These are phyloP conservation scores for Prunus fruticosa DNA, from an alignment of 306 rosid species.

Conservation along the genomic window DNA sequence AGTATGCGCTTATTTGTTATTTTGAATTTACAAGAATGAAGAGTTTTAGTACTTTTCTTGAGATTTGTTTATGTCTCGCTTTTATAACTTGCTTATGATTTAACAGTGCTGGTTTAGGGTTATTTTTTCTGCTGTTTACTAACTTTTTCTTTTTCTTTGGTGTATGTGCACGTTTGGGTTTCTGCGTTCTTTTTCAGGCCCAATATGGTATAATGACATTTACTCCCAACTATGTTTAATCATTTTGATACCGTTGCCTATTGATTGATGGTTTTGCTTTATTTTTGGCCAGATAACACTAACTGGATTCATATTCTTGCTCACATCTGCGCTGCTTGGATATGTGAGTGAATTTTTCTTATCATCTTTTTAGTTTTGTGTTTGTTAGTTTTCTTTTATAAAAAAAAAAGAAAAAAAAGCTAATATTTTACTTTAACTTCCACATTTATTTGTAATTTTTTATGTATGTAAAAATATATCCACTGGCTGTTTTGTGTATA, in stretches of 20 bases:
- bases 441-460: not conserved
- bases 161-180: slow-evolving; percentile 20
- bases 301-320: slow-evolving; percentile 73
- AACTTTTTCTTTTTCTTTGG: slow-evolving; percentile 35
- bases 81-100: not conserved
- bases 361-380: not conserved
- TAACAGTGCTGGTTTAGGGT: not conserved
- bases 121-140: slow-evolving; percentile 28
- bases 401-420: not conserved
- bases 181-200: slow-evolving; percentile 56
- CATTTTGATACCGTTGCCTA: slow-evolving; percentile 18
- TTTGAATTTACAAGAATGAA: not conserved
- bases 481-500: not conserved
- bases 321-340: slow-evolving; percentile 82
- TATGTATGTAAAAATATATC: not conserved
- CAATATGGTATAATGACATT: slow-evolving; percentile 61
- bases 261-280: slow-evolving; percentile 22
- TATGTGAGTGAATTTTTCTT: slow-evolving; percentile 58
- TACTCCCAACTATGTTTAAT: slow-evolving; percentile 23
- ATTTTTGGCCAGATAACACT: slow-evolving; percentile 74
- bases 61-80: not conserved
- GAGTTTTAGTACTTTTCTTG: not conserved
- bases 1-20: not conserved
- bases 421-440: not conserved
- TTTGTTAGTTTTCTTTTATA: not conserved